These are phyloP conservation scores for Tolypocladium nubicola DNA, from an alignment of 2,329 filamentous ascomycete genomes.

Conservation along the genomic window DNA sequence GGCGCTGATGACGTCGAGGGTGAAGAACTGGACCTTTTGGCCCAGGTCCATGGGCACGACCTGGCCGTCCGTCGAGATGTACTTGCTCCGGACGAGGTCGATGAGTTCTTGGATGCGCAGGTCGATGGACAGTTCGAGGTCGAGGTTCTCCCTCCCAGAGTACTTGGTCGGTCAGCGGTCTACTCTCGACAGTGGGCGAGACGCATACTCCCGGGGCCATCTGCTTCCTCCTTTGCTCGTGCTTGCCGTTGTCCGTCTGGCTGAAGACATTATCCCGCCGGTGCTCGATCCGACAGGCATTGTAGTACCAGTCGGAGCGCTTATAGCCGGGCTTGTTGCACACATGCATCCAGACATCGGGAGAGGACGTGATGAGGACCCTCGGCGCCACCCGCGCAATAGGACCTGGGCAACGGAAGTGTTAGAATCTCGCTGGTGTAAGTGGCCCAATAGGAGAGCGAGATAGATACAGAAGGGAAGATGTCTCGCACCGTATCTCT, in stretches of 20 bases:
- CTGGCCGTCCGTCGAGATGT: slow-evolving; percentile 21
- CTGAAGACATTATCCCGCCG: slow-evolving; percentile 42
- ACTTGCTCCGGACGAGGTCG: slow-evolving; percentile 31
- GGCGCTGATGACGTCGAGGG: slow-evolving; percentile 41
- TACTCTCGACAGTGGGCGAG: background rate
- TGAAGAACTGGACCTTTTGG: slow-evolving; percentile 36
- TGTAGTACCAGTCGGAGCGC: slow-evolving; percentile 31
- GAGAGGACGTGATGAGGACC: slow-evolving; percentile 35
- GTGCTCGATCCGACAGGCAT: slow-evolving; percentile 35
- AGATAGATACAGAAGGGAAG: background rate
- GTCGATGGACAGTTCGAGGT: slow-evolving; percentile 39
- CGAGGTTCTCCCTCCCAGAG: slow-evolving; percentile 42
- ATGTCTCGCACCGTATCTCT: slow-evolving; percentile 13
- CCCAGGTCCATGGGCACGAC: slow-evolving; percentile 32
- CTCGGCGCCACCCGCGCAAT: slow-evolving; percentile 30
- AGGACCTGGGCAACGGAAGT: background rate
- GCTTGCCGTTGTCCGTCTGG: slow-evolving; percentile 35
- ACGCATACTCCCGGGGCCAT: slow-evolving; percentile 37
- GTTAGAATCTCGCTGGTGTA: background rate
- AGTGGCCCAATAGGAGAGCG: background rate
- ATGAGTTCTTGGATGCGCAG: slow-evolving; percentile 32
- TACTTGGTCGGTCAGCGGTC: slow-evolving; percentile 25
- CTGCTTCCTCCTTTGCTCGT: slow-evolving; percentile 33
- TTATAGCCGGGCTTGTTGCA: slow-evolving; percentile 30
- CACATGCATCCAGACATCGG: slow-evolving; percentile 33